A percentile compares a stretch with the other conserved stretches of the same genome.
Conservation (phyloP, 2,329 filamentous ascomycete species). For the Fusarium buxicola region DNA sequence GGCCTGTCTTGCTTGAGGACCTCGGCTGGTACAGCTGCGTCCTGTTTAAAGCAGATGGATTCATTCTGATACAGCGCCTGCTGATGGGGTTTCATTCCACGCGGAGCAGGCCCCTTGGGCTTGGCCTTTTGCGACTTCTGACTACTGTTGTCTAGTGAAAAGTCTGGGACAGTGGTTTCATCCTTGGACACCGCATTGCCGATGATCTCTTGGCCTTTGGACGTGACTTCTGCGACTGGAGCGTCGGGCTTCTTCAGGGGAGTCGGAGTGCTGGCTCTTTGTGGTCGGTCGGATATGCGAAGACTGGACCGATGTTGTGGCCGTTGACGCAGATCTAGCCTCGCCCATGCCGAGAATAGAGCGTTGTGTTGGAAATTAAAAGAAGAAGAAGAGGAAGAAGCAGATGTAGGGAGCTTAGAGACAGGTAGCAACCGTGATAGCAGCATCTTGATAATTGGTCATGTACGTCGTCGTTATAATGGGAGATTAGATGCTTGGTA, state of each 20-base stretch:
- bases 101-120: constrained; percentile 11
- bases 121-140: constrained; percentile 15
- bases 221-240: neutral
- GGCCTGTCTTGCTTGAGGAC: constrained; percentile 38
- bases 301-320: constrained; percentile 2
- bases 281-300: constrained; percentile 1
- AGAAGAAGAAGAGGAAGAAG: neutral
- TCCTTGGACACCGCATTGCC: neutral
- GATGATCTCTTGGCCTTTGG: neutral
- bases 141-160: neutral
- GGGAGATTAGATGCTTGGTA: neutral
- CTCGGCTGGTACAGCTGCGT: constrained; percentile 20
- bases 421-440: neutral
- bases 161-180: neutral
- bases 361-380: constrained; percentile 1
- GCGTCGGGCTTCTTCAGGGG: neutral
- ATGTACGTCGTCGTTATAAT: neutral
- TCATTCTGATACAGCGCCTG: constrained; percentile 36
- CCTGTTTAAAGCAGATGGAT: constrained; percentile 37
- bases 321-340: constrained; percentile 21
- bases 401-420: neutral
- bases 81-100: constrained; percentile 38
- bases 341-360: constrained; percentile 7
- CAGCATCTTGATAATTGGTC: constrained; percentile 8
- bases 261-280: neutral